These are phyloP conservation scores for Arthrobotrys entomopaga DNA, from an alignment of 2,329 filamentous ascomycete genomes.

Conservation along the genomic window DNA sequence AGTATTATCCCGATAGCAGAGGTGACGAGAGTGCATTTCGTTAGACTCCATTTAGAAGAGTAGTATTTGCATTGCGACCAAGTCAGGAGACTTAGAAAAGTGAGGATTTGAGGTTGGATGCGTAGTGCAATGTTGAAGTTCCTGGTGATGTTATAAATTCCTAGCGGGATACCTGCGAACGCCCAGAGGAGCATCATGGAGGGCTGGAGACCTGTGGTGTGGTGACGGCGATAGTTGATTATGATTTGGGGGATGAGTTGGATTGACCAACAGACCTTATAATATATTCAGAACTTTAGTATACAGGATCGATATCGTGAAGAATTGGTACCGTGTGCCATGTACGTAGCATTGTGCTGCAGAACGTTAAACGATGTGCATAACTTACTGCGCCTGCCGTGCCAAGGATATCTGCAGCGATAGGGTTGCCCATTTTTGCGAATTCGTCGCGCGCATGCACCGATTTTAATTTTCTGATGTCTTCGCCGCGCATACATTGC, in stretches of 20 bases:
- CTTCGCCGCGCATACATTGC: no score
- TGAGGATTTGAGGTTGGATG: slow-evolving; percentile 65
- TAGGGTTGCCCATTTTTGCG: slow-evolving; percentile 69
- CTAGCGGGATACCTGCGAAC: slow-evolving; percentile 74
- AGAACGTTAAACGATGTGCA: background rate
- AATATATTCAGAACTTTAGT: slow-evolving; percentile 22
- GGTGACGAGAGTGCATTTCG: slow-evolving; percentile 66
- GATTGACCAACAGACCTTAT: slow-evolving; percentile 72
- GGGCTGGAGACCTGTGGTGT: slow-evolving; percentile 73
- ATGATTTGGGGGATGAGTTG: slow-evolving; percentile 76
- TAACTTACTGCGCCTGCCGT: slow-evolving; percentile 69
- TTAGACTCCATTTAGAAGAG: slow-evolving; percentile 68
- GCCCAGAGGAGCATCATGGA: slow-evolving; percentile 80
- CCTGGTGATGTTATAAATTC: slow-evolving; percentile 66
- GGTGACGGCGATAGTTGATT: slow-evolving; percentile 74
- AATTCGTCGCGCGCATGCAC: no score
- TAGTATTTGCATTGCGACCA: slow-evolving; percentile 65
- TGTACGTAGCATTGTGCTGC: background rate
- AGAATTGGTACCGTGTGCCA: background rate
- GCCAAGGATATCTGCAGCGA: slow-evolving; percentile 70
- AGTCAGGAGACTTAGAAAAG: slow-evolving; percentile 63
- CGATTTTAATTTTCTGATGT: no score
- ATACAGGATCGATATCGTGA: background rate
- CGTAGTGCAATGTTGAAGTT: slow-evolving; percentile 64
- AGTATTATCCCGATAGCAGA: slow-evolving; percentile 68